These are phyloP conservation scores for Clitoria ternatea DNA, from an alignment of 306 rosid genomes.

Conservation along the genomic window DNA sequence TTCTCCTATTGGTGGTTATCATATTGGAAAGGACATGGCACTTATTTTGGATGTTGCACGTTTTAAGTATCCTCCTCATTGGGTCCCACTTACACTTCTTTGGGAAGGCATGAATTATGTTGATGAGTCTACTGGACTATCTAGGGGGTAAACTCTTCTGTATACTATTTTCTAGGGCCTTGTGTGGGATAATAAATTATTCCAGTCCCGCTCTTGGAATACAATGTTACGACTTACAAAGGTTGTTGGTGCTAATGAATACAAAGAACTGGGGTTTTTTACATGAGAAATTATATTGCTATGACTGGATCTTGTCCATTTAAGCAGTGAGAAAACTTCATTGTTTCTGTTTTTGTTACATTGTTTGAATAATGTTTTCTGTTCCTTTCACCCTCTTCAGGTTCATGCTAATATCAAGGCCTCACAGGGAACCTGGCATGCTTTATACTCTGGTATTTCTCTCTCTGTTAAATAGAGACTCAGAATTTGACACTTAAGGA, in stretches of 20 bases:
- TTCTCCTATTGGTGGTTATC: constrained; percentile 97
- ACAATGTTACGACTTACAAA: background rate
- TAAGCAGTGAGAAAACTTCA: background rate
- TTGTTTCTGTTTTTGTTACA: background rate
- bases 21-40: constrained; percentile 77
- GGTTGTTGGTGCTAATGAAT: background rate
- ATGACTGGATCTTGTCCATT: background rate
- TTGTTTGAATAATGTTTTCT: background rate
- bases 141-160: constrained; percentile 60
- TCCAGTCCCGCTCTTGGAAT: background rate
- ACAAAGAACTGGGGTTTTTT: background rate
- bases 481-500: background rate
- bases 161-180: background rate
- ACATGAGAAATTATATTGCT: background rate
- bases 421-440: constrained; percentile 83
- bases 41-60: constrained; percentile 95
- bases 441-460: constrained; percentile 85
- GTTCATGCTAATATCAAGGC: constrained; percentile 92
- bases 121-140: constrained; percentile 57
- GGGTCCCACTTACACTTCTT: constrained; percentile 76
- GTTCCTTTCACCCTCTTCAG: constrained; percentile 36
- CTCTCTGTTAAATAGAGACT: background rate
- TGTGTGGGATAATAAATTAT: constrained; percentile 1
- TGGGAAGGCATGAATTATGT: constrained; percentile 87
- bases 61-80: constrained; percentile 97